Evolutionary conservation across 2,329 filamentous ascomycete species (phyloP), one percentile per base, ranked within the genome.

Genomic region (Fusarium sp.): DNA sequence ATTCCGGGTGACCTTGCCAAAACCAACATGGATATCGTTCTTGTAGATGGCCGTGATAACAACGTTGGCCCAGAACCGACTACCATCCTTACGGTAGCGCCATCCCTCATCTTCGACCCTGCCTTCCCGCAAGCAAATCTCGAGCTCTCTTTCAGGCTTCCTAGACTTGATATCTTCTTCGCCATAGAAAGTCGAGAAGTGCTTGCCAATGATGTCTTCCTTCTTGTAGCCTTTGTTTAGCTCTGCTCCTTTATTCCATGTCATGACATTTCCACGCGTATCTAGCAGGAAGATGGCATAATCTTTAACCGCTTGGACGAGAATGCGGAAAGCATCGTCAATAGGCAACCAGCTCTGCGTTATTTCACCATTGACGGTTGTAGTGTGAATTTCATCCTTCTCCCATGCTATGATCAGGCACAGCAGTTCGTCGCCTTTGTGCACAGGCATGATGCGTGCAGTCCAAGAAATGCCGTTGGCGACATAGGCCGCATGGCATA

Each of bases 81-180:
- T 62, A 15, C 59, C 59, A 26, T 62, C 55, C 3, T 62, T 62
- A 6, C 59, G 59, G 2, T 62, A 62, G 42, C 59, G 59, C 59
- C 59, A 62, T 10, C 59, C 59, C 15, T 62, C 59, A 15, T 62
- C 59, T 7, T 62, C 55, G 3, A 62, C 59, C 2, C 55, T 30
- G 15, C 59, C 59, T 7, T 62, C 55, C 7, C 59, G 59, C 10
- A 62, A 20, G 6, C 59, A 62, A 11, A 60, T 42, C 30, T 62
- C 59, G 12, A 62, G 59, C 50, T 62, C 59, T 11, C 35, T 60
- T 7, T 62, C 55, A 7, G 59, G 59, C 6, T 62, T 62, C 1
- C 37, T 20, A 23, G 55, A 60, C n/a, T 9, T 42, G 10, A 49
- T 60, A n/a, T 62, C 59, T 26, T 62, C 59, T 32, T 50, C n/a